phyloP scores from a whole-genome alignment of 23 red algal genomes.

The Cyanidioschyzon merolae region DNA sequence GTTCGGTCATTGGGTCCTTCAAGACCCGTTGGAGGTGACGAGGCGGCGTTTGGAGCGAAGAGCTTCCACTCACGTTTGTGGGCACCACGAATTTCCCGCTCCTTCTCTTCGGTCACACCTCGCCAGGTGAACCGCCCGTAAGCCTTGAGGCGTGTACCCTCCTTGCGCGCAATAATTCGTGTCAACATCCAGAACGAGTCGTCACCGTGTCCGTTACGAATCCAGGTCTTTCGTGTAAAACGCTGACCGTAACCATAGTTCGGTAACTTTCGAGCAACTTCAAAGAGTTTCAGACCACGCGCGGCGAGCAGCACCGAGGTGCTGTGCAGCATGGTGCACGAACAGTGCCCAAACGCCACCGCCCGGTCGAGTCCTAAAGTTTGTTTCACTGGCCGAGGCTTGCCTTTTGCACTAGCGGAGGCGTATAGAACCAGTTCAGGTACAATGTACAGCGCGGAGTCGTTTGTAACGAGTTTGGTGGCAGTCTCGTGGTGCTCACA shows the following conservation, averaged over 20 bases:
- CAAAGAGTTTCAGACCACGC: neutral
- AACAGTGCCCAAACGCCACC: neutral
- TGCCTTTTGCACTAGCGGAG: too few relatives aligned
- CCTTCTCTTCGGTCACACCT: slow-evolving; percentile 3
- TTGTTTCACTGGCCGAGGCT: too few relatives aligned
- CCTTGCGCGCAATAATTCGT: neutral
- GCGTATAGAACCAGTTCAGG: too few relatives aligned
- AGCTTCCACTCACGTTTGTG: slow-evolving; percentile 7
- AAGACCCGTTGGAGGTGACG: too few relatives aligned
- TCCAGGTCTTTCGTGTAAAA: neutral
- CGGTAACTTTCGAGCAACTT: neutral
- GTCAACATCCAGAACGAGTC: slow-evolving; percentile 14
- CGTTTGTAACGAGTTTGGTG: too few relatives aligned
- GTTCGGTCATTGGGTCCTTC: too few relatives aligned
- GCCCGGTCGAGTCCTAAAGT: too few relatives aligned
- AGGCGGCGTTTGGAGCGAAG: too few relatives aligned
- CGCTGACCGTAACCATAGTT: neutral
- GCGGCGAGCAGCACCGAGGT: neutral
- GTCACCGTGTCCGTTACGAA: slow-evolving; percentile 1
- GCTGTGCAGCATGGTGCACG: neutral
- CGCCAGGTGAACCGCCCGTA: slow-evolving; percentile 4
- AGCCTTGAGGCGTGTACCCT: slow-evolving; percentile 14
- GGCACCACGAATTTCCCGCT: slow-evolving; percentile 11
- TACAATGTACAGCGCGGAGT: too few relatives aligned
- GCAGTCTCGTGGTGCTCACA: too few relatives aligned